phyloP scores from a whole-genome alignment of 83 land plant species.

The Picea mariana region DNA sequence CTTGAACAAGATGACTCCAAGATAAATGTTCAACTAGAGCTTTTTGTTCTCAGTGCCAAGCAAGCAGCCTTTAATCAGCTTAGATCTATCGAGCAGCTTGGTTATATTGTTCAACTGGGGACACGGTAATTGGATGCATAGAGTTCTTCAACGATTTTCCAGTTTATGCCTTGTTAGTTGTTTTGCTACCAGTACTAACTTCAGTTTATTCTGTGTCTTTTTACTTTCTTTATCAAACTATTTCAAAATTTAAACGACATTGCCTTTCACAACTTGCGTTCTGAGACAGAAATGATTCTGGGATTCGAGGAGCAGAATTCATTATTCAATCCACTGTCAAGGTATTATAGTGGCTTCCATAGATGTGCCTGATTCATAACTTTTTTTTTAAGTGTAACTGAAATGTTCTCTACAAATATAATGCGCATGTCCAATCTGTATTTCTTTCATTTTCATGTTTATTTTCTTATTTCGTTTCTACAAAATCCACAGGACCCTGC shows the following conservation, averaged over 20 bases:
- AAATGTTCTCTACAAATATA: no score
- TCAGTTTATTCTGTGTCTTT: no score
- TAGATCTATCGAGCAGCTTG: conserved; percentile 93
- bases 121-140: conserved; percentile 47
- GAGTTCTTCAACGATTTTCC: not conserved
- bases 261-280: not conserved
- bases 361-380: no score
- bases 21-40: no score
- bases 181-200: not conserved
- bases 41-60: no score
- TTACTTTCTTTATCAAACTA: not conserved
- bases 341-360: no score
- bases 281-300: conserved; percentile 77
- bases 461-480: no score
- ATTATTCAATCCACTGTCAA: no score
- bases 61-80: conserved; percentile 90
- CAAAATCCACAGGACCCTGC: no score
- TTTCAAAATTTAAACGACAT: not conserved
- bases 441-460: no score
- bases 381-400: no score
- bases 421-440: no score
- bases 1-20: conserved; percentile 83
- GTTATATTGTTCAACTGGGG: conserved; percentile 78
- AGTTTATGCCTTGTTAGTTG: not conserved
- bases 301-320: conserved; percentile 83